Percentiles rank a stretch among this genome's conserved stretches.
These are phyloP conservation scores for Parmelia sp. DNA, from an alignment of 495 filamentous ascomycete species.

Conservation along the genomic window DNA sequence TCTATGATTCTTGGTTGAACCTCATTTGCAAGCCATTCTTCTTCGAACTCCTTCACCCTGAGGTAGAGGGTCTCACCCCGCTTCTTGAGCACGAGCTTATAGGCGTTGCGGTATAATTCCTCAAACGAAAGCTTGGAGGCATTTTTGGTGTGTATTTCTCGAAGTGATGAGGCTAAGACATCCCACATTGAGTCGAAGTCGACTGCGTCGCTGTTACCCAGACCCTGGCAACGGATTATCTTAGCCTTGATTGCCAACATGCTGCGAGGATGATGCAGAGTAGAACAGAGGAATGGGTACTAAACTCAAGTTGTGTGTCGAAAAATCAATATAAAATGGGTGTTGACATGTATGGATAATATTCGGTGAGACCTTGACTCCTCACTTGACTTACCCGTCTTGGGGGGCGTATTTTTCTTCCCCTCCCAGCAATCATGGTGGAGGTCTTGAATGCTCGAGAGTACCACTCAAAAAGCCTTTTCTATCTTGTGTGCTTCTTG, in stretches of 20 bases:
- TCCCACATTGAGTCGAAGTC: slow-evolving; percentile 83
- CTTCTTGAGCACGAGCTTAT: slow-evolving; percentile 86
- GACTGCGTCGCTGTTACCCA: slow-evolving; percentile 47
- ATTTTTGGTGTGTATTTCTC: slow-evolving; percentile 87
- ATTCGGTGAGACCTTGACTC: neutral
- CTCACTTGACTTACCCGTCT: slow-evolving; percentile 51
- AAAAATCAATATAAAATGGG: neutral
- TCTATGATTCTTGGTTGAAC: slow-evolving; percentile 58
- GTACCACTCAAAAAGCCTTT: neutral
- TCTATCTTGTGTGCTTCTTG: neutral
- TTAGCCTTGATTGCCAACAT: slow-evolving; percentile 8
- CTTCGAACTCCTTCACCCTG: slow-evolving; percentile 69
- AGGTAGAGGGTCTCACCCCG: slow-evolving; percentile 80
- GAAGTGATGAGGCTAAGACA: slow-evolving; percentile 63
- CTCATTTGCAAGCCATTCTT: slow-evolving; percentile 64
- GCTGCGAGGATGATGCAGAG: neutral
- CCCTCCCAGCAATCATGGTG: slow-evolving; percentile 59
- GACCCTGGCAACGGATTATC: slow-evolving; percentile 41
- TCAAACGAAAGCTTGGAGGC: slow-evolving; percentile 89
- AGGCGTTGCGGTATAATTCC: slow-evolving; percentile 90
- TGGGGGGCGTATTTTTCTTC: slow-evolving; percentile 64
- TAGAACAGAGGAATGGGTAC: neutral
- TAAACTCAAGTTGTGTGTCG: neutral
- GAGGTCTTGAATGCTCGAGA: neutral
- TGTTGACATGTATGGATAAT: slow-evolving; percentile 3